Conservation (phyloP, 176 grass and related monocot species). For the Themeda triandra region DNA sequence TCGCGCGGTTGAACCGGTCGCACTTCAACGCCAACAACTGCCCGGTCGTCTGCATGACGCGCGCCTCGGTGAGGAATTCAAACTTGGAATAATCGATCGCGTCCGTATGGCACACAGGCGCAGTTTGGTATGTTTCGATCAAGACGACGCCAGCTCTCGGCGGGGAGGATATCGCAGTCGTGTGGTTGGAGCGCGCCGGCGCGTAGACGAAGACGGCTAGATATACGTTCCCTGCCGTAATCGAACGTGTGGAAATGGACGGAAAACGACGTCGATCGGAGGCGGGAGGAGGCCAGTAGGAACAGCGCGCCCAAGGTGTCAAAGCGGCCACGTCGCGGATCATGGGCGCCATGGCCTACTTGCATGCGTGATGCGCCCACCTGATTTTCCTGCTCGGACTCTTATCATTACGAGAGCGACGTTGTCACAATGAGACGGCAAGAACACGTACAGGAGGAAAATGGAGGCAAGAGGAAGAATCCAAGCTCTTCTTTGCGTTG, state of each 20-base stretch:
- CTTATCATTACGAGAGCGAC: constrained; percentile 21
- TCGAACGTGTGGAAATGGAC: constrained; percentile 35
- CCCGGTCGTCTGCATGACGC: not conserved
- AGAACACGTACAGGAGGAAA: not conserved
- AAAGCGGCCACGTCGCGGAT: constrained; percentile 29
- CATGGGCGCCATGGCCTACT: not conserved
- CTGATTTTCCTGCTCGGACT: not conserved
- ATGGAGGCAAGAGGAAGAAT: not conserved
- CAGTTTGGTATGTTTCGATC: not conserved
- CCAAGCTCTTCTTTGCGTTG: not conserved
- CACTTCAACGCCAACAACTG: not conserved
- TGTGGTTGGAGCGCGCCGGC: not conserved
- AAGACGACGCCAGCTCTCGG: not conserved
- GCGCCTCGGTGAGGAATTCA: not conserved
- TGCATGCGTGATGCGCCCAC: not conserved
- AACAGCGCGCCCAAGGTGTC: not conserved
- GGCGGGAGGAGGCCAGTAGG: no score
- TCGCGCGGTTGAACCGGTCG: constrained; percentile 23
- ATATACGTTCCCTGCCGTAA: not conserved
- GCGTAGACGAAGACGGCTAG: not conserved
- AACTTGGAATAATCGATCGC: not conserved
- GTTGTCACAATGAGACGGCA: not conserved
- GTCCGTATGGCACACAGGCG: not conserved
- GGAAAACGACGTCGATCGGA: not conserved
- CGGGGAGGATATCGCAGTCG: not conserved